These are phyloP conservation scores for Santalum album DNA, from an alignment of 164 flowering plant genomes.

Conservation along the genomic window DNA sequence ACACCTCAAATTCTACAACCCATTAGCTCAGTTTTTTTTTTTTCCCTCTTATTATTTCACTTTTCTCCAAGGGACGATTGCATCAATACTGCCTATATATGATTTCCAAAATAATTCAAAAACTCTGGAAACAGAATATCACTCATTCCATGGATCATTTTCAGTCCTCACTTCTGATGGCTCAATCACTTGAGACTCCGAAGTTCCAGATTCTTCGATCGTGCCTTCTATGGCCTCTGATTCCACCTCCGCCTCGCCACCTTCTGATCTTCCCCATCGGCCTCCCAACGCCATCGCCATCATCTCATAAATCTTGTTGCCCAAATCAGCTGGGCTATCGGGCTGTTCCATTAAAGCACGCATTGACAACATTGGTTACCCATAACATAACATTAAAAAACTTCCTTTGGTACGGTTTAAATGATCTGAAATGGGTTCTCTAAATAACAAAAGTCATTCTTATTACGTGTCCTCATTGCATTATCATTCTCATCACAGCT, in stretches of 20 bases:
- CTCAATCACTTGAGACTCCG: conserved; percentile 56
- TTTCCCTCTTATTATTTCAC: no score
- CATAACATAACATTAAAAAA: neutral
- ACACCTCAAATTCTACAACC: no score
- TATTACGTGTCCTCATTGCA: no score
- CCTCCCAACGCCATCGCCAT: conserved; percentile 93
- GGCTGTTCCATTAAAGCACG: conserved; percentile 39
- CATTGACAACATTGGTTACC: neutral
- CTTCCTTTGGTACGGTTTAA: no score
- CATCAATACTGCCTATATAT: no score
- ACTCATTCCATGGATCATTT: conserved; percentile 65
- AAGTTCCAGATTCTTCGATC: conserved; percentile 9
- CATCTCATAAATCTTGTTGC: conserved; percentile 91
- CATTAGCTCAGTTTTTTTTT: no score
- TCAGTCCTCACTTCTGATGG: conserved; percentile 78
- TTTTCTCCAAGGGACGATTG: no score
- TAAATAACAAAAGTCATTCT: no score
- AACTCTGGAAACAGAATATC: neutral
- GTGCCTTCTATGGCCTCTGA: no score
- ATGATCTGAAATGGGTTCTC: no score
- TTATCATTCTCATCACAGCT: no score
- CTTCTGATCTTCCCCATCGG: conserved; percentile 82
- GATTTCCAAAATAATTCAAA: neutral
- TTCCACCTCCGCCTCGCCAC: conserved; percentile 28
- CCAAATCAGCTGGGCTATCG: conserved; percentile 94